Base-by-base conservation (phyloP, 2,329 filamentous ascomycete species). In the Aureobasidium musti region DNA sequence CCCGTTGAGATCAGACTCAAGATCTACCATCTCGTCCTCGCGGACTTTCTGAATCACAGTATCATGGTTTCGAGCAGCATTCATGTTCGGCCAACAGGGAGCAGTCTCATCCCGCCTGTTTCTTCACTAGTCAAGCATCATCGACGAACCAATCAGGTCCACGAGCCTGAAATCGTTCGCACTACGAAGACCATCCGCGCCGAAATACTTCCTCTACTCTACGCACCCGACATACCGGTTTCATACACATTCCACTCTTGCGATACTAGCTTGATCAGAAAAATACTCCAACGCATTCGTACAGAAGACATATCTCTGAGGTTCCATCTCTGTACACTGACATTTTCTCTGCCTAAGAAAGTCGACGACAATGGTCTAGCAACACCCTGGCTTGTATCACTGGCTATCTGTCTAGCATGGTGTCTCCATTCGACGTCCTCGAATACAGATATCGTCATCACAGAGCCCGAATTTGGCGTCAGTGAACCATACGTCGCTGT, bases 181-280 rank as follows among this genome's bases (percentile, higher is more conserved):
- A 30, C 54, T 6, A 13, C 23, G 10, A 59, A 21, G 8, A 11
- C 39, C 17, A 30, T 43, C 17, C 54, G 54, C 8, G 5, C 4
- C 8, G 54, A 59, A 13, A 2, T 30, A 26, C 52, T 39, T 17
- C 52, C 52, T 2, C 54, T 59, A 5, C 54, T 59, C 23, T 43
- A 41, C 37, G 3, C 6, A n/a, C 21, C 26, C 2, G 17, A 10
- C 8, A 30, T 37, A 30, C 54, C 54, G 21, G 45, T 21, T 23
- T 59, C 37, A 7, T 59, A 59, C 21, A 21, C 23, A 8, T 59
- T 59, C 37, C 37, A 59, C 23, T 19, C 37, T 4, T 59, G 54
- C 23, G n/a, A 14, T 19, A 19, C 37, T 7, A 14, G 14, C 13
- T n/a, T 41, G 37, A 59, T 45, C 23, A 59, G 21, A 30, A 13